Base-by-base conservation (phyloP, 164 flowering plant species). In the Piper betle region DNA sequence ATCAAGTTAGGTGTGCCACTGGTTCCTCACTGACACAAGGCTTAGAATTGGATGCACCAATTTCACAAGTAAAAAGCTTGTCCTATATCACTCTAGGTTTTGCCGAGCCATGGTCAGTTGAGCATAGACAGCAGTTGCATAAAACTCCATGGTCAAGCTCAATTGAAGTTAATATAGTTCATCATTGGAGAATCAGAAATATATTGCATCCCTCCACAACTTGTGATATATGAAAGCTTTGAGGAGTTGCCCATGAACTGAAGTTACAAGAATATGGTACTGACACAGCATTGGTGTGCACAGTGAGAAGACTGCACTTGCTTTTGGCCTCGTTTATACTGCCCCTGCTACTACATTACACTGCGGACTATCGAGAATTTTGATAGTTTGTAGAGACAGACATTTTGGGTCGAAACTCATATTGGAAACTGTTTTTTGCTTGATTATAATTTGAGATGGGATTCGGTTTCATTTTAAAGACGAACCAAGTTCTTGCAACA, bases 101-200 rank as follows among this genome's bases (percentile, higher is more conserved):
- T 20, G 70, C 70, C 10, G 59, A 48, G 62, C 54, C 64, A 2
- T 50, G 52, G 33, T 72, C 71, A 71, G 67, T 64, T 17, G 70
- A 65, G n/a, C 72, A 69, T 2, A 60, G 67, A 39, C 39, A 43
- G 8, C 39, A 70, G 43, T 59, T 73, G 3, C 42, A 62, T 12
- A 75, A 72, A 57, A 67, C 66, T 46, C 76, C 68, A 2, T 71
- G 74, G 53, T 75, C 71, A 39, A 69, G 76, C 53, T 70, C 69
- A 12, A 68, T 74, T 48, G 71, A 71, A 38, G 43, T 74, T 25
- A 66, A 61, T 58, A 55, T 57, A 4, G 63, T 74, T 19, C 68
- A 67, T 37, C 69, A 72, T 68, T 74, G 70, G 58, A 65, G 66
- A 16, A 63, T 46, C 17, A 70, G 70, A 25, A 67, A 71, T 55